Conservation (phyloP, 805 yeast genomes). For the Nakazawaea siamensis region DNA sequence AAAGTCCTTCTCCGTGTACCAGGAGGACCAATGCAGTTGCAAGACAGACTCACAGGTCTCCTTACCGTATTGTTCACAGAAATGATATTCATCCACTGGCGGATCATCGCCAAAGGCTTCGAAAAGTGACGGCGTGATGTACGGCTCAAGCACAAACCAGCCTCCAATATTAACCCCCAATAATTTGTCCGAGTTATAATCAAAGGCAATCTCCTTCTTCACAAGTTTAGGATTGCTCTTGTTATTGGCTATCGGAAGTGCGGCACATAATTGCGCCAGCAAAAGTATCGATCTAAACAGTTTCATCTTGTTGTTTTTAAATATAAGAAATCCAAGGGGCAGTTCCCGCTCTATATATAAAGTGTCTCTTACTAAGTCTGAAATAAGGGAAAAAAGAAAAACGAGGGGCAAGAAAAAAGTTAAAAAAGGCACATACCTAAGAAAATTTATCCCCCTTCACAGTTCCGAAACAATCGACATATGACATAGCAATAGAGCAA, state of each 20-base stretch:
- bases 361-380: no score
- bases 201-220: constrained; percentile 22
- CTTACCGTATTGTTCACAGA: constrained; percentile 39
- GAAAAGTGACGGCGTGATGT: constrained; percentile 58
- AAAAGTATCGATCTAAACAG: no score
- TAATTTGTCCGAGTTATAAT: constrained; percentile 19
- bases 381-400: no score
- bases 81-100: constrained; percentile 57
- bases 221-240: constrained; percentile 4
- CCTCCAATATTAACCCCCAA: constrained; percentile 57
- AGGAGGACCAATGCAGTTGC: constrained; percentile 46
- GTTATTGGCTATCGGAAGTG: neutral
- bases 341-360: no score
- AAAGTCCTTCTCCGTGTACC: constrained; percentile 54
- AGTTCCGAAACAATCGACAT: no score
- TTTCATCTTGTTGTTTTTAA: no score
- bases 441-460: no score
- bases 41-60: constrained; percentile 34
- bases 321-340: no score
- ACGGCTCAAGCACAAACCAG: constrained; percentile 68
- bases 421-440: no score
- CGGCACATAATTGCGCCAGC: constrained; percentile 3
- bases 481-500: no score
- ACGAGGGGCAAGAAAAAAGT: no score
- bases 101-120: constrained; percentile 29